phyloP scores from a whole-genome alignment of 331 rosid species.

The Acacia concinna region DNA sequence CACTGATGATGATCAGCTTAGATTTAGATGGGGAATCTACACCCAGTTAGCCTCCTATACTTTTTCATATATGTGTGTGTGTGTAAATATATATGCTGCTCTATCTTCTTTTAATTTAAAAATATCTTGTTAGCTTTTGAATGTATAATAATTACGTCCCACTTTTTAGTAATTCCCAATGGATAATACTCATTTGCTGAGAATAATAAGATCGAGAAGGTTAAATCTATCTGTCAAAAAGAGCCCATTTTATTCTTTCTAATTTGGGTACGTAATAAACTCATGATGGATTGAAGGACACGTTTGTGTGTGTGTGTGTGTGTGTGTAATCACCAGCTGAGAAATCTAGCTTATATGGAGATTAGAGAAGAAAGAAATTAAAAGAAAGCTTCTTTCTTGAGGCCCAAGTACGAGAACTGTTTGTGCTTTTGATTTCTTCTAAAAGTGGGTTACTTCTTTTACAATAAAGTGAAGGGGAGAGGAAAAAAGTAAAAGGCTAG shows the following conservation, averaged over 20 bases:
- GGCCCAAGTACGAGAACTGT: constrained; percentile 2
- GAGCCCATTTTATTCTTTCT: background rate
- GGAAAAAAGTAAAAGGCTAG: constrained; percentile 9
- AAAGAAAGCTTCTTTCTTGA: background rate
- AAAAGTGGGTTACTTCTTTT: constrained; percentile 29
- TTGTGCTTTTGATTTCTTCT: constrained; percentile 34
- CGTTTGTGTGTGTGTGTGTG: too few species aligned
- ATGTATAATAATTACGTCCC: background rate
- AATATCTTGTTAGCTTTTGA: background rate
- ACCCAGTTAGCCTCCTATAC: background rate
- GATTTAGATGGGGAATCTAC: constrained; percentile 16
- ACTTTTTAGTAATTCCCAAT: background rate
- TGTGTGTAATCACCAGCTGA: constrained; percentile 10
- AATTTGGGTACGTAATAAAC: background rate
- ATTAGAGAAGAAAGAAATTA: background rate
- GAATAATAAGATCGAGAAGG: background rate
- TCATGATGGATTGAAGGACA: background rate
- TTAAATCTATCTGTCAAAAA: background rate
- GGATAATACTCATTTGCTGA: background rate
- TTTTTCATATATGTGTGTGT: constrained; percentile 3
- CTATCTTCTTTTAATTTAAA: background rate
- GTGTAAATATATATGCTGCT: background rate
- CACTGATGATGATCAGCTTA: background rate
- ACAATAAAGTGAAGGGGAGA: constrained; percentile 25
- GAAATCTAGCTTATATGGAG: background rate